These are phyloP conservation scores for Pseudopyricularia javanii DNA, from an alignment of 2,329 filamentous ascomycete species.

Conservation along the genomic window DNA sequence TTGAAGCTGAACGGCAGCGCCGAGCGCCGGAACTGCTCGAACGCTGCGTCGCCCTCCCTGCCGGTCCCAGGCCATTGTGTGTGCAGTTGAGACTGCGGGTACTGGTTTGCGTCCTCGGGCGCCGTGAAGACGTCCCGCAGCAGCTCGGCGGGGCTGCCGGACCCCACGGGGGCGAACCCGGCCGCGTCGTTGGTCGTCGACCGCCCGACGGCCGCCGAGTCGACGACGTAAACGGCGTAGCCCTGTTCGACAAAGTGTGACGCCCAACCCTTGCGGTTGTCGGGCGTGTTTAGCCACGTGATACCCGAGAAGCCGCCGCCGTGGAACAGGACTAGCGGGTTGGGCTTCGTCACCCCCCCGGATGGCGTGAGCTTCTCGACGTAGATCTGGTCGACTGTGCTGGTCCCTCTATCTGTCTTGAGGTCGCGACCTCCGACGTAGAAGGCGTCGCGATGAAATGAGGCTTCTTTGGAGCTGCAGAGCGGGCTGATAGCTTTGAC, in stretches of 20 bases:
- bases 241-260: slow-evolving; percentile 31
- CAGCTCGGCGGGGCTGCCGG: background rate
- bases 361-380: background rate
- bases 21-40: background rate
- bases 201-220: background rate
- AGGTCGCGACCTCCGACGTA: background rate
- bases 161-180: background rate
- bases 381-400: background rate
- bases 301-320: background rate
- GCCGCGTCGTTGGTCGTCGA: background rate
- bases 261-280: slow-evolving; percentile 33
- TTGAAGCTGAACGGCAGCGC: background rate
- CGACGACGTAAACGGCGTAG: slow-evolving; percentile 20
- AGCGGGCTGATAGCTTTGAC: background rate
- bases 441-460: background rate
- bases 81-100: background rate
- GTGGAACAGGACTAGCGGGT: background rate
- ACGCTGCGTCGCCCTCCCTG: background rate
- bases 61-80: background rate
- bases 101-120: background rate
- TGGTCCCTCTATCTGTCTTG: background rate
- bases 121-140: background rate
- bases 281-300: slow-evolving; percentile 22
- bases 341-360: background rate
- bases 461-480: background rate